A percentile compares a stretch with the other conserved stretches of the same genome.
Evolutionary conservation across 768 basidiomycete species (phyloP).

Genomic region (Mycena kentingensis): DNA sequence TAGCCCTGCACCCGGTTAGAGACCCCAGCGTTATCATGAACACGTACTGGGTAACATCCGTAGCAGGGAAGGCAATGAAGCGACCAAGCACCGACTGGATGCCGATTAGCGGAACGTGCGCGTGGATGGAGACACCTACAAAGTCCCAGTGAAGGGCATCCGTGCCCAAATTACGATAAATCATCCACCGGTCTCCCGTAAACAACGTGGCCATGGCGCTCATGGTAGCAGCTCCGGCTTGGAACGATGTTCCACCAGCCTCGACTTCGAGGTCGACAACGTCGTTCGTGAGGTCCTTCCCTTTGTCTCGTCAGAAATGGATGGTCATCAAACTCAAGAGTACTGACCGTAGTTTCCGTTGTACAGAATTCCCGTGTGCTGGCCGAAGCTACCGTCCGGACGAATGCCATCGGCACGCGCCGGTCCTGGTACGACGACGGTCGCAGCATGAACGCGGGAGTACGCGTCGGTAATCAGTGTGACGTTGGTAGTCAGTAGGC

Average conservation of each 20-base stretch:
- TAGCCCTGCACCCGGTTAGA: conserved; percentile 44
- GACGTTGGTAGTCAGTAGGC: conserved; percentile 41
- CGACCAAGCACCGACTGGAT: conserved; percentile 61
- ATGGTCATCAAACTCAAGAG: neutral
- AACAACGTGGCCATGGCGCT: conserved; percentile 57
- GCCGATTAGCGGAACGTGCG: conserved; percentile 1
- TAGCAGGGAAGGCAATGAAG: conserved; percentile 67
- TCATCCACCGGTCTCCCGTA: conserved; percentile 70
- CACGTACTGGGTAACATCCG: conserved; percentile 43
- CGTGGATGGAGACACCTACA: conserved; percentile 40
- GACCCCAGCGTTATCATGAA: neutral
- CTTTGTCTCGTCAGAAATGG: conserved; percentile 58
- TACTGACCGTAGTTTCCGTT: conserved; percentile 30
- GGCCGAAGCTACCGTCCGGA: conserved; percentile 52
- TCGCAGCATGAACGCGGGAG: conserved; percentile 50
- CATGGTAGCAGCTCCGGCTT: conserved; percentile 44
- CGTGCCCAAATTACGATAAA: conserved; percentile 59
- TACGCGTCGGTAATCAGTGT: conserved; percentile 54
- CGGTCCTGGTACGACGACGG: conserved; percentile 49
- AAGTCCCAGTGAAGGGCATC: conserved; percentile 71
- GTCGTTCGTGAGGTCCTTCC: conserved; percentile 56
- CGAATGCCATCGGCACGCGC: conserved; percentile 63
- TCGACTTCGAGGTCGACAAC: conserved; percentile 62
- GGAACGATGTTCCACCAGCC: conserved; percentile 60
- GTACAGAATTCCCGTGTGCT: conserved; percentile 68